These are phyloP conservation scores for Chara braunii DNA, from an alignment of 139 green algal species.

Conservation along the genomic window DNA sequence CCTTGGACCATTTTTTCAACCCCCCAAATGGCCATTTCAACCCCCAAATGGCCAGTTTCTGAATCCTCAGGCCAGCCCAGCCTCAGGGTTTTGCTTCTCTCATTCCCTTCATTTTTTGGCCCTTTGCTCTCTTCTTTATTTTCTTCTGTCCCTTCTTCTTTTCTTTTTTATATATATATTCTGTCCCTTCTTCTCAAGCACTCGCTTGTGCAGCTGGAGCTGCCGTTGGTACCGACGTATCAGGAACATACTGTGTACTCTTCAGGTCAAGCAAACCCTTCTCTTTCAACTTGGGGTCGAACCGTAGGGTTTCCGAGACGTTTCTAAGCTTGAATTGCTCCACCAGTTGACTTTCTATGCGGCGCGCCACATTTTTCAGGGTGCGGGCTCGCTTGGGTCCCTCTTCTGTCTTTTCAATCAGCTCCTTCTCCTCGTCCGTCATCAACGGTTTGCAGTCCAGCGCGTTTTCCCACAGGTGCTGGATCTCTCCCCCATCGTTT, in stretches of 20 bases:
- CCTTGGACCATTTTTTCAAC: too few relatives aligned
- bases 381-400: constrained; percentile 13
- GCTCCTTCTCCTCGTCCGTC: constrained; percentile 31
- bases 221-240: constrained; percentile 32
- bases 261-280: constrained; percentile 41
- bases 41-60: too few relatives aligned
- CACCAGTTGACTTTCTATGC: constrained; percentile 21
- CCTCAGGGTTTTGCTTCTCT: too few relatives aligned
- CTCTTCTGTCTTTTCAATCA: constrained; percentile 4
- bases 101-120: too few relatives aligned
- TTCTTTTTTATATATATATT: constrained; percentile 3
- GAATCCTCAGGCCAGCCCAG: too few relatives aligned
- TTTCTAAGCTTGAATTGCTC: constrained; percentile 11
- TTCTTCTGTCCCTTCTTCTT: too few relatives aligned
- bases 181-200: background rate
- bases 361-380: constrained; percentile 33
- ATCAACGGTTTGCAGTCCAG: constrained; percentile 41
- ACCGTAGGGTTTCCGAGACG: constrained; percentile 27
- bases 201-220: too few relatives aligned
- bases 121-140: too few relatives aligned
- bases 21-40: too few relatives aligned
- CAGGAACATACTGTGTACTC: constrained; percentile 6
- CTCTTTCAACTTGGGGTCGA: constrained; percentile 43
- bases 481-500: constrained; percentile 24
- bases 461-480: constrained; percentile 41